Percentiles rank a stretch among this genome's conserved stretches.
Evolutionary conservation across 352 stramenopile species (phyloP).

Genomic region (Blastocystis hominis): DNA sequence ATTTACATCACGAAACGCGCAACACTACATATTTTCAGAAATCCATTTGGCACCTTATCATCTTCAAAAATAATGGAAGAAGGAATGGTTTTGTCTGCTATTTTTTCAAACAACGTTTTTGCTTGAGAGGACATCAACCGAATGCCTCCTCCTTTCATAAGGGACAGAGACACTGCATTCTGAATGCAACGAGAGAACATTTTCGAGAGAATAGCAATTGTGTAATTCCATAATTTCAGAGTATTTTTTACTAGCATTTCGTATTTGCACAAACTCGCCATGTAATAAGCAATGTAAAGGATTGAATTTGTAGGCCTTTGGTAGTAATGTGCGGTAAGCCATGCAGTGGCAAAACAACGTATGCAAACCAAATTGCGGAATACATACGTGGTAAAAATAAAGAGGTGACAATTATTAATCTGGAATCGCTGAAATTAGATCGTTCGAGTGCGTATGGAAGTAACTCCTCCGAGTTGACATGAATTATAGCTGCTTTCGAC

Average conservation of each 20-base stretch:
- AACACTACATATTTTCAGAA: neutral
- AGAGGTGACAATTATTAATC: constrained; percentile 24
- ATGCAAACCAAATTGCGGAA: constrained; percentile 3
- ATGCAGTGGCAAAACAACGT: constrained; percentile 45
- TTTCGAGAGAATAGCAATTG: neutral
- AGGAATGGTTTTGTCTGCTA: constrained; percentile 34
- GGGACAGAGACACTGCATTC: neutral
- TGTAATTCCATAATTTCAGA: neutral
- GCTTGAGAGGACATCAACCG: neutral
- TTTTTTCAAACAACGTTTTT: constrained; percentile 35
- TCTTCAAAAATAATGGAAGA: constrained; percentile 45
- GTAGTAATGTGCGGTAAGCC: constrained; percentile 51
- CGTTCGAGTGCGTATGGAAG: constrained; percentile 32
- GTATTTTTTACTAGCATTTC: too few species aligned
- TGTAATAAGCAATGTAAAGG: neutral
- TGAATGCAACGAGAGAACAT: neutral
- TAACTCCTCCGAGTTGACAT: neutral
- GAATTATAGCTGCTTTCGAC: constrained; percentile 34
- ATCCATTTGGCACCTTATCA: neutral
- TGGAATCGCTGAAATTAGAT: constrained; percentile 51
- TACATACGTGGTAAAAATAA: neutral
- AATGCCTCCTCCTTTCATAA: neutral
- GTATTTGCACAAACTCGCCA: neutral
- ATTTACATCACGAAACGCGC: constrained; percentile 35
- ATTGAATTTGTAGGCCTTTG: constrained; percentile 12